A percentile compares a stretch with the other conserved stretches of the same genome.
phyloP scores from a whole-genome alignment of 2,329 filamentous ascomycete genomes.

The Paecilomyces dactylethromorphus region DNA sequence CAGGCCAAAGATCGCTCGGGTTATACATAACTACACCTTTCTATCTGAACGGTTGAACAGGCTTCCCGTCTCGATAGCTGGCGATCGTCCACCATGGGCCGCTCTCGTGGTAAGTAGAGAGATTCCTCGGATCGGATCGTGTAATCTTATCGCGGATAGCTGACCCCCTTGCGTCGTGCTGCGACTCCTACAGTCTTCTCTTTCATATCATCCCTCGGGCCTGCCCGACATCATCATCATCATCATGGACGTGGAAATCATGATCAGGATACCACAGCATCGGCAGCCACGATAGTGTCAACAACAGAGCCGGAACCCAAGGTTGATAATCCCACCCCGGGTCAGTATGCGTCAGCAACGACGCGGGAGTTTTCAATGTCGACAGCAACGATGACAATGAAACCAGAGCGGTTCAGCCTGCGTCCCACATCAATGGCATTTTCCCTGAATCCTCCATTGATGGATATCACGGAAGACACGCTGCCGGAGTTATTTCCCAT shows the following conservation, averaged over 20 bases:
- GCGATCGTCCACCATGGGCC: conserved; percentile 22
- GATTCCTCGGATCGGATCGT: conserved; percentile 5
- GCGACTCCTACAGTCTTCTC: conserved; percentile 59
- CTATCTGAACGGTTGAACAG: neutral
- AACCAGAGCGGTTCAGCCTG: conserved; percentile 46
- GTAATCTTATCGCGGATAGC: conserved; percentile 3
- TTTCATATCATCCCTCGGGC: conserved; percentile 63
- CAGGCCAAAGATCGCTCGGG: neutral
- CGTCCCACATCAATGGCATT: conserved; percentile 81
- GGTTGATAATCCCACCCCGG: neutral
- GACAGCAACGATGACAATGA: neutral
- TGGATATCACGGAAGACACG: conserved; percentile 79
- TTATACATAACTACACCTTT: conserved; percentile 1
- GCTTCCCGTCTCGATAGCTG: neutral
- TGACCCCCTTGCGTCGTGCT: conserved; percentile 35
- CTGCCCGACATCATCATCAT: conserved; percentile 29
- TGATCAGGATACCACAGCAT: neutral
- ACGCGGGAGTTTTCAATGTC: neutral
- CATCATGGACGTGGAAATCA: conserved; percentile 3
- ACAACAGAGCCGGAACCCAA: neutral
- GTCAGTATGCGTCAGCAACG: neutral
- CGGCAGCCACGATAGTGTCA: neutral
- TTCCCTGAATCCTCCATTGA: conserved; percentile 75
- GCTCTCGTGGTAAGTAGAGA: conserved; percentile 30
- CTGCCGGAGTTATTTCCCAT: conserved; percentile 90